A percentile compares a stretch with the other conserved stretches of the same genome.
Evolutionary conservation across 2,329 filamentous ascomycete genomes (phyloP).

Genomic region (Monilinia fructicola): DNA sequence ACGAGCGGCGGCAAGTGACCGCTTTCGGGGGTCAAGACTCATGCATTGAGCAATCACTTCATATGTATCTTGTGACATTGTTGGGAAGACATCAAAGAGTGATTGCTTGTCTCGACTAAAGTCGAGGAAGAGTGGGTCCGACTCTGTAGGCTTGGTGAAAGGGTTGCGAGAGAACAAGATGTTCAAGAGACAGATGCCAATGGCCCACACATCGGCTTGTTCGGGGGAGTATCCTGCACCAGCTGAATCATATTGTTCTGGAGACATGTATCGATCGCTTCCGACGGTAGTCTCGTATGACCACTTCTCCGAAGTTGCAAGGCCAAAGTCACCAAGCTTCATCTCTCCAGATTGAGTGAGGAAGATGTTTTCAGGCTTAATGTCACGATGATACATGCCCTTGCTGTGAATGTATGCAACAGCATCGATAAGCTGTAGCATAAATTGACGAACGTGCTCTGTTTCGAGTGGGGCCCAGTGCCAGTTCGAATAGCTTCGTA

Average conservation of each 20-base stretch:
- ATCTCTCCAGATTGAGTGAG: slow-evolving; percentile 80
- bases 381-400: slow-evolving; percentile 93
- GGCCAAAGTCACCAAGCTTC: slow-evolving; percentile 96
- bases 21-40: slow-evolving; percentile 85
- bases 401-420: slow-evolving; percentile 88
- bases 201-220: slow-evolving; percentile 93
- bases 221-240: slow-evolving; percentile 87
- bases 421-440: slow-evolving; percentile 88
- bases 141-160: slow-evolving; percentile 84
- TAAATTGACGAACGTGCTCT: slow-evolving; percentile 94
- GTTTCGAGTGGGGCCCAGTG: slow-evolving; percentile 88
- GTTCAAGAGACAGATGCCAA: slow-evolving; percentile 95
- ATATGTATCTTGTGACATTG: slow-evolving; percentile 97
- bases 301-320: slow-evolving; percentile 87
- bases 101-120: slow-evolving; percentile 92
- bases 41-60: slow-evolving; percentile 90
- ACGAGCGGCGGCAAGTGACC: slow-evolving; percentile 75
- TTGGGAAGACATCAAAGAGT: slow-evolving; percentile 95
- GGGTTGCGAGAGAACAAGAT: slow-evolving; percentile 96
- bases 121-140: slow-evolving; percentile 90
- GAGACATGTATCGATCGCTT: slow-evolving; percentile 98
- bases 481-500: slow-evolving; percentile 94
- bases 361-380: slow-evolving; percentile 99
- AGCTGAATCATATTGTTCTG: slow-evolving; percentile 92
- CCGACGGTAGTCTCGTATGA: slow-evolving; percentile 91